Base-by-base conservation (phyloP, 371 early-diverging fungal genomes). In the Mortierella sp. region DNA sequence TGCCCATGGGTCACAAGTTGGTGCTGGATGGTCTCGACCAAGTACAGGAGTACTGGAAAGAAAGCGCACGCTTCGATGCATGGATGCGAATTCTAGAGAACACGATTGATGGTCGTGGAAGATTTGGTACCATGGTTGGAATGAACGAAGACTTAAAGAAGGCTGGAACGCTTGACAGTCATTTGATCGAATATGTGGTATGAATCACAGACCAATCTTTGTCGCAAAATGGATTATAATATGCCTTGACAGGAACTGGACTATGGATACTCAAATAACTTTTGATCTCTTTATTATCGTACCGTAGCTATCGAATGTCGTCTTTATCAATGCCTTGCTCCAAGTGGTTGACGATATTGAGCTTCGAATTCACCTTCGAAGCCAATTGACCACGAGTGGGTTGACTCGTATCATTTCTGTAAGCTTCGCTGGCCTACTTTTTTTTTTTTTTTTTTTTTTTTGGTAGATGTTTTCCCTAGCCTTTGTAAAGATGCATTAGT, bases 61-160 rank as follows among this genome's bases (percentile, higher is more conserved):
- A 77, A 26, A 62, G 66, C 53, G 83, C 82, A 37, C 84, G 89
- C 6, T 93, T 93, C 67, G 89, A 89, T 73, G 85, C 88, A 11
- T 93, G 92, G 92, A 76, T 93, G 62, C 71, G 76, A 23, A 82
- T 88, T 18, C 64, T 93, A 3, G 89, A 89, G 53, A 80, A 85
- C 18, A 89, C 90, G 37, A 76, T 93, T 52, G 86, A 91, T 64
- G 91, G 92, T 3, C 84, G 92, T 58, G 92, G 92, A 14, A 86
- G 87, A n/a, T 89, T 91, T 86, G 93, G 93, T 3, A 90, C 89
- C 82, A 81, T 89, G 45, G 94, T 94, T 0, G 92, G 92, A 14
- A 93, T 89, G 6, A 89, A 89, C 63, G 86, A 86, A 23, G 91
- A 89, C 68, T 71, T 89, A 60, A 84, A 86, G 37, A 86, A 85